phyloP scores from a whole-genome alignment of 163 green algal species.

The Scenedesmus sp. region DNA sequence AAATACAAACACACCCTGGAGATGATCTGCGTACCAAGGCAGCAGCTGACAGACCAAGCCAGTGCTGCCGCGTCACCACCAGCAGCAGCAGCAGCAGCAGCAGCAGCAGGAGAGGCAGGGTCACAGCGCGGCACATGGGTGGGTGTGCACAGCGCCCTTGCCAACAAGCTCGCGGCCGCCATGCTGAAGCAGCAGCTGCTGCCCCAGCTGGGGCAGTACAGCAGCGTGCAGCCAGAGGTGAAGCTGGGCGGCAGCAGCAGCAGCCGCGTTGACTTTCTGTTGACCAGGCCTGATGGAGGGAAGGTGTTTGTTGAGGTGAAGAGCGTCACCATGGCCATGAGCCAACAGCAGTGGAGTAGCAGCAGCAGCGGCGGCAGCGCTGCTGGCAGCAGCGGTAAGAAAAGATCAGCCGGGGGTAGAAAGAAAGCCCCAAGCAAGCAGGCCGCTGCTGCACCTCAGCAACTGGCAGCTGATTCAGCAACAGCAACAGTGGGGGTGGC shows the following conservation, averaged over 20 bases:
- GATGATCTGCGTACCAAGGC: conserved; percentile 54
- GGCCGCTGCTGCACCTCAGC: not conserved
- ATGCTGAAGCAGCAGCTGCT: conserved; percentile 61
- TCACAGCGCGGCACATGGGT: conserved; percentile 54
- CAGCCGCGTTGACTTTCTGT: conserved; percentile 75
- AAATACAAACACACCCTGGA: conserved; percentile 82
- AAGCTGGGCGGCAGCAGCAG: conserved; percentile 33
- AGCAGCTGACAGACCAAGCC: not conserved
- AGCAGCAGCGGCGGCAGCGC: conserved; percentile 1
- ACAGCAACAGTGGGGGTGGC: not conserved
- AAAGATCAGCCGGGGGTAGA: not conserved
- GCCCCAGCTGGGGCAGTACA: conserved; percentile 50
- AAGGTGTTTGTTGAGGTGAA: conserved; percentile 78
- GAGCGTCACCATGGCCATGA: conserved; percentile 55
- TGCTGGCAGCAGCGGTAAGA: not conserved
- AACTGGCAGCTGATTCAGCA: not conserved
- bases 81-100: not conserved
- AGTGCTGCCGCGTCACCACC: not conserved
- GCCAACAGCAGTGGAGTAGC: not conserved
- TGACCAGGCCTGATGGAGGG: conserved; percentile 52
- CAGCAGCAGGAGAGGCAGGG: conserved; percentile 2
- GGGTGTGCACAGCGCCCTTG: conserved; percentile 77
- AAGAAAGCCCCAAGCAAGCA: not conserved
- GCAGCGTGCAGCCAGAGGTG: conserved; percentile 62
- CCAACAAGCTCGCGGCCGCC: conserved; percentile 74